A percentile compares a stretch with the other conserved stretches of the same genome.
Evolutionary conservation across 208 protist genomes (phyloP).

Genomic region (Acanthamoeba lenticulata): DNA sequence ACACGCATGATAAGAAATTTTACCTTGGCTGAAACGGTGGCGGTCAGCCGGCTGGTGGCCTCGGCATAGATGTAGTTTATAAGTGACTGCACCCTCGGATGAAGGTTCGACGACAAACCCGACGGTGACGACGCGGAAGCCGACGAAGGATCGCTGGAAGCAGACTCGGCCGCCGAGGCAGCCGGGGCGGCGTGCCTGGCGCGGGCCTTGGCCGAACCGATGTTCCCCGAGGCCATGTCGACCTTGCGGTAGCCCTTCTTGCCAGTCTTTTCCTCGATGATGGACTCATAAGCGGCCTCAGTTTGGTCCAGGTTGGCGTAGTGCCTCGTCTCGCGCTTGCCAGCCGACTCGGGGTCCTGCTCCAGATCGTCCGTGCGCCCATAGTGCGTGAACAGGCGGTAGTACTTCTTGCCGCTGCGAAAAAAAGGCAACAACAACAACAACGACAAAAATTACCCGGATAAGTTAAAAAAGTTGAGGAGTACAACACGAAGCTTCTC

Average conservation of each 20-base stretch:
- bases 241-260: conserved; percentile 61
- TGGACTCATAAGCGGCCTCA: conserved; percentile 18
- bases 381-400: conserved; percentile 47
- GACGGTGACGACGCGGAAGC: not conserved
- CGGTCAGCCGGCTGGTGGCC: conserved; percentile 12
- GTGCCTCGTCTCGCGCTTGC: conserved; percentile 29
- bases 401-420: conserved; percentile 19
- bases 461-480: too few species aligned
- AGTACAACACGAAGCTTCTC: too few species aligned
- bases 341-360: not conserved
- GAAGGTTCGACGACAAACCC: not conserved
- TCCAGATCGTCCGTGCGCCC: conserved; percentile 38
- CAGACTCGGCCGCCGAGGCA: not conserved
- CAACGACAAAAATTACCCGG: too few species aligned
- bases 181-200: not conserved
- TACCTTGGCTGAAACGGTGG: conserved; percentile 17
- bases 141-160: too few species aligned
- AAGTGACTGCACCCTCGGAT: not conserved
- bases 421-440: not conserved
- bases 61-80: conserved; percentile 39
- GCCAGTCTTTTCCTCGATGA: conserved; percentile 45
- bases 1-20: too few species aligned
- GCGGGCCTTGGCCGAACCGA: conserved; percentile 8
- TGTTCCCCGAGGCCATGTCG: conserved; percentile 48
- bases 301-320: not conserved